Evolutionary conservation across 306 rosid genomes (phyloP), one percentile per base, ranked within the genome.

Genomic region (Corylus americana): DNA sequence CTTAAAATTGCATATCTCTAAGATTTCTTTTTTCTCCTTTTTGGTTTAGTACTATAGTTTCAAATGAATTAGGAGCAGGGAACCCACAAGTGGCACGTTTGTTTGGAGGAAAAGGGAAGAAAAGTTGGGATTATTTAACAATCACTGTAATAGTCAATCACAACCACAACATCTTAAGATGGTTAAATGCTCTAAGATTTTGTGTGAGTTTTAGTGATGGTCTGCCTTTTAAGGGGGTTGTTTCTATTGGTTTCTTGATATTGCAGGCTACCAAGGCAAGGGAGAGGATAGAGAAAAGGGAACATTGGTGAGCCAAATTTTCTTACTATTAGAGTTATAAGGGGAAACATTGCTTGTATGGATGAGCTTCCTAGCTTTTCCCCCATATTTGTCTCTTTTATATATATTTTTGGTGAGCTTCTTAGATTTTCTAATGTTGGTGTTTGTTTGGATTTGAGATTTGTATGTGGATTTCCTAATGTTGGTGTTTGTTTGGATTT

Each of bases 1-100:
- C 6, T 39, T 35, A 17, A 39, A 67, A 67, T 39, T 22, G 53
- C 27, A 29, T 16, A 31, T 13, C 45, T 74, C 42, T 71, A 20
- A 25, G 13, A 37, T 68, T 35, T 44, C 13, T 45, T 57, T 64
- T 22, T 22, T 22, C 79, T 75, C 77, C 13, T 58, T 11, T 76
- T 48, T 75, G 48, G 47, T 27, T 59, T 63, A 90, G 97, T 74
- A 90, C 92, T 49, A 86, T 96, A 74, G 87, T 92, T 70, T 86
- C 95, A 66, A 92, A 90, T 83, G 97, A 92, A 86, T 69, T 92
- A 76, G 96, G 93, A 78, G 92, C 96, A 16, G 91, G 93, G 66
- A 88, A 86, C 79, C 87, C 92, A 25, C 72, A 73, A 51, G 87
- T 80, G 49, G 93, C 93, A 27, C 90, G 85, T 2, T 27, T 88